Conservation (phyloP, 2,329 filamentous ascomycete genomes). For the Colletotrichum eremochloae region DNA sequence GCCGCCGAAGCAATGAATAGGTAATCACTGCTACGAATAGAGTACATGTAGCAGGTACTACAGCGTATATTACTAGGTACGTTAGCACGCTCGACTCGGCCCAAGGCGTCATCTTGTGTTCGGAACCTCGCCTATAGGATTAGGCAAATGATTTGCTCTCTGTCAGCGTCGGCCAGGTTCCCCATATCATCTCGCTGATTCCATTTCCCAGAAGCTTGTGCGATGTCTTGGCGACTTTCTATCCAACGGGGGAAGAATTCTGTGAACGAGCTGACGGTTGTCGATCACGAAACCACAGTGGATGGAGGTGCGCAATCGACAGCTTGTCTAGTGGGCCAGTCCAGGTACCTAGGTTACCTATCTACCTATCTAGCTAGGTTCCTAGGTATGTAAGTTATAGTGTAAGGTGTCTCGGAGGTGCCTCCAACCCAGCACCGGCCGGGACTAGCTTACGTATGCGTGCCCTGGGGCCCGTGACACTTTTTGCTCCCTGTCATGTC, state of each 20-base stretch:
- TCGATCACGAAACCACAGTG: neutral
- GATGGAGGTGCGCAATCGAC: constrained; percentile 6
- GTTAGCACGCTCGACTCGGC: neutral
- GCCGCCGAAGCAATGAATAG: constrained; percentile 14
- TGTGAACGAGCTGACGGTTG: neutral
- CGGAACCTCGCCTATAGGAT: neutral
- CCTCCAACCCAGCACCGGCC: constrained; percentile 21
- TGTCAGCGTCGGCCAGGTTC: neutral
- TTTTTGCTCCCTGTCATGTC: constrained; percentile 35
- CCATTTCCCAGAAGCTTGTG: neutral
- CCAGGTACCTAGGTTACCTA: neutral
- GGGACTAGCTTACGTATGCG: constrained; percentile 35
- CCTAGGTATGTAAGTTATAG: too few species aligned
- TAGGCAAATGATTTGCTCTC: constrained; percentile 11
- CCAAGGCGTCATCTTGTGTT: constrained; percentile 4
- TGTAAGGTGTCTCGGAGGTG: neutral
- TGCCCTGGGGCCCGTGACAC: neutral
- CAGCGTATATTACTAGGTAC: neutral
- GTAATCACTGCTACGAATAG: neutral
- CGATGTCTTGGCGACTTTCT: neutral
- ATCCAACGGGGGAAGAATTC: neutral
- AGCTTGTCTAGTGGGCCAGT: constrained; percentile 17
- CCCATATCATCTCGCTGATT: neutral
- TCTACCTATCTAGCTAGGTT: neutral
- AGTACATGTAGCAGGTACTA: too few species aligned